Conservation (phyloP, 1,284 basidiomycete genomes). For the Moesziomyces sp. region DNA sequence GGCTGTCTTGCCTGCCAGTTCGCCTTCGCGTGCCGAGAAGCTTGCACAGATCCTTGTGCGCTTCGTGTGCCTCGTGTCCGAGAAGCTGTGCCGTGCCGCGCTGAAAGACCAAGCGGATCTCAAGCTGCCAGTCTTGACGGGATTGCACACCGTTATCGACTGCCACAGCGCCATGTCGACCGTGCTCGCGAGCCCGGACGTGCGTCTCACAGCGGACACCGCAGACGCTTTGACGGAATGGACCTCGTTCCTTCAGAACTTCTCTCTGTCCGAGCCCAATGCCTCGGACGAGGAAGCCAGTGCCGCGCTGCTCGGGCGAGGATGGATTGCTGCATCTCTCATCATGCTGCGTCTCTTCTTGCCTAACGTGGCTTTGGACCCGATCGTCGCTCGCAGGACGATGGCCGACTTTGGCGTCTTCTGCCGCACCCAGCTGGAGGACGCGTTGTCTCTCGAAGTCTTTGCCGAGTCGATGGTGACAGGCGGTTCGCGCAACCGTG, state of each 20-base stretch:
- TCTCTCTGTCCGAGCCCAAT: background rate
- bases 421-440: constrained; percentile 69
- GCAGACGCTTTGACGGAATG: constrained; percentile 21
- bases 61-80: constrained; percentile 25
- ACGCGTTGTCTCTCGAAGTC: constrained; percentile 74
- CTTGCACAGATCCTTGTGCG: constrained; percentile 13
- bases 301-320: constrained; percentile 69
- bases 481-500: constrained; percentile 74
- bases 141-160: background rate
- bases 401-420: constrained; percentile 71
- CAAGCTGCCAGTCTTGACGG: constrained; percentile 14
- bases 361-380: constrained; percentile 88
- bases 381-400: constrained; percentile 77
- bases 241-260: constrained; percentile 10
- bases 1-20: constrained; percentile 38
- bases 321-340: constrained; percentile 77
- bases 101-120: constrained; percentile 17
- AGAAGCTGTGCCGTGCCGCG: constrained; percentile 24
- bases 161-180: constrained; percentile 14
- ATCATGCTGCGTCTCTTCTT: constrained; percentile 79
- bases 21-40: constrained; percentile 31
- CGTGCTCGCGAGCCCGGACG: constrained; percentile 8
- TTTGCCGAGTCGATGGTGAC: constrained; percentile 75
- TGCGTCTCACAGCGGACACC: constrained; percentile 13
- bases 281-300: background rate